Evolutionary conservation across 768 basidiomycete genomes (phyloP).

Genomic region (Naganishia friedmannii): DNA sequence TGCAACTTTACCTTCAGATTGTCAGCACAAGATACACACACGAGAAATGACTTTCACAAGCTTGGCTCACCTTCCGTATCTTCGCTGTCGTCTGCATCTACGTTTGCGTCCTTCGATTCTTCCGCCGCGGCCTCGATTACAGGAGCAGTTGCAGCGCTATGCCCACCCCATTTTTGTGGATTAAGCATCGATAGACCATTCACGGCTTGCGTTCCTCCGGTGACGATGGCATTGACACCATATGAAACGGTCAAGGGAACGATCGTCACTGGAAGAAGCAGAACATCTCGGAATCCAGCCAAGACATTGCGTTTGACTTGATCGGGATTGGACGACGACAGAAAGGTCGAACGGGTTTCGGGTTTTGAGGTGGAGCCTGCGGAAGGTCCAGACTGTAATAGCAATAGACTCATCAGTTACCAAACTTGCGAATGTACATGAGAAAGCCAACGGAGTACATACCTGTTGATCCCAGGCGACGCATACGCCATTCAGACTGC

Average conservation of each 20-base stretch:
- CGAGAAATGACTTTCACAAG: background rate
- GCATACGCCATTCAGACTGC: constrained; percentile 69
- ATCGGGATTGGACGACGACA: constrained; percentile 81
- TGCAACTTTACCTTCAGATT: background rate
- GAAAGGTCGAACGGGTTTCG: constrained; percentile 59
- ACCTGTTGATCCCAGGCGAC: constrained; percentile 77
- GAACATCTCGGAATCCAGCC: constrained; percentile 81
- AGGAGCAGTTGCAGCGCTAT: constrained; percentile 31
- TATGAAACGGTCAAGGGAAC: constrained; percentile 70
- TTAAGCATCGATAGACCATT: constrained; percentile 86
- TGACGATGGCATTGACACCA: constrained; percentile 56
- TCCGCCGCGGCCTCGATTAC: constrained; percentile 2
- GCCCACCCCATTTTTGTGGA: constrained; percentile 75
- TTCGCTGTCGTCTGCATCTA: constrained; percentile 28
- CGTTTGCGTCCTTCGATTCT: background rate
- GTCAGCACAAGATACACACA: background rate
- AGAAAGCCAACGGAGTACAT: constrained; percentile 28
- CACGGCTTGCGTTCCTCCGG: constrained; percentile 72
- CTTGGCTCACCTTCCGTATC: constrained; percentile 3
- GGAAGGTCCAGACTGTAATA: constrained; percentile 1
- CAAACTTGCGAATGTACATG: background rate
- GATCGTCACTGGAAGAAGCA: constrained; percentile 91
- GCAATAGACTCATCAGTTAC: background rate
- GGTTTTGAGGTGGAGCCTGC: background rate
- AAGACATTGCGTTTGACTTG: constrained; percentile 88